These are phyloP conservation scores for Wallacemonas sp. DNA, from an alignment of 208 protist genomes.

Conservation along the genomic window DNA sequence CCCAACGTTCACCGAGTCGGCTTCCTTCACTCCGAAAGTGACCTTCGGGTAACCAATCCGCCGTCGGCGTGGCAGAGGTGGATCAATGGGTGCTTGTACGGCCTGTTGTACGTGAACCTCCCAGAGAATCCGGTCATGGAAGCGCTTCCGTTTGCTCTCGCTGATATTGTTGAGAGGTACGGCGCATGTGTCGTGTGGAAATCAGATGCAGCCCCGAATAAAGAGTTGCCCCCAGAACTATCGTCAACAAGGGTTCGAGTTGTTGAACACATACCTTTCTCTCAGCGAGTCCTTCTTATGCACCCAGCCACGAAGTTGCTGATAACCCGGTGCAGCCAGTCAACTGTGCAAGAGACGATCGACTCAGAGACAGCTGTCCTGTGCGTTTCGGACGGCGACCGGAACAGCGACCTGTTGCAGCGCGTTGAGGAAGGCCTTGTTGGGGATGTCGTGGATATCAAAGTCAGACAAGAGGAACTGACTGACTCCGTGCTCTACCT, in stretches of 20 bases:
- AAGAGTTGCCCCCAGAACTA: background rate
- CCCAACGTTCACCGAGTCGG: constrained; percentile 45
- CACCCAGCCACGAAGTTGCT: constrained; percentile 19
- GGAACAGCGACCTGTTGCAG: background rate
- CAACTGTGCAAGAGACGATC: constrained; percentile 18
- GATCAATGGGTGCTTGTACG: constrained; percentile 8
- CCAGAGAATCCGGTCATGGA: background rate
- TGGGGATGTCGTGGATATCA: constrained; percentile 12
- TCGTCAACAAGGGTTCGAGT: background rate
- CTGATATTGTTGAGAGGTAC: background rate
- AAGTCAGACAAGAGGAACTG: background rate
- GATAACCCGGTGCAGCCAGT: constrained; percentile 19
- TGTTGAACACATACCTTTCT: constrained; percentile 9
- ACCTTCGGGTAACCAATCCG: background rate
- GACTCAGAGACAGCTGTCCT: constrained; percentile 10
- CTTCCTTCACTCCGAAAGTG: constrained; percentile 26
- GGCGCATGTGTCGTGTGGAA: constrained; percentile 22
- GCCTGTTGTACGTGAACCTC: constrained; percentile 24
- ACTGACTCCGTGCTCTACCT: constrained; percentile 1
- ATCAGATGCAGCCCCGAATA: background rate
- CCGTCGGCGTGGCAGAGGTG: constrained; percentile 19
- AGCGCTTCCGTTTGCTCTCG: constrained; percentile 4
- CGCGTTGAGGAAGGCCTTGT: constrained; percentile 8
- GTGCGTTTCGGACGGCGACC: background rate
- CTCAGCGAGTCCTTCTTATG: constrained; percentile 7